Base-by-base conservation (phyloP, 2,329 filamentous ascomycete species). In the Microcyclosporella mali region DNA sequence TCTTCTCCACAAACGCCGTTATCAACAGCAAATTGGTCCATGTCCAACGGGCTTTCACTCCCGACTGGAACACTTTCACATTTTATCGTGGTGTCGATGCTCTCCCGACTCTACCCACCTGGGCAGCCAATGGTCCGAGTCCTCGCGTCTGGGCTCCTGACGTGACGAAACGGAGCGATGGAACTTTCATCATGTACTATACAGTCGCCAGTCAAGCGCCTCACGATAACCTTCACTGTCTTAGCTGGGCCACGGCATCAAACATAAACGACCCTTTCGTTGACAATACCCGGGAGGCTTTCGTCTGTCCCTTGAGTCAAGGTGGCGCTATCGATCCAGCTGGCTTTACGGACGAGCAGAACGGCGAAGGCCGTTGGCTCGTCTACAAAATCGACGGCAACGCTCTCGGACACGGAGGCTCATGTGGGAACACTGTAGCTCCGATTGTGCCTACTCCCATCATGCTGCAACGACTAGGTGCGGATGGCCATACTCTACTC, bases 111-210 rank as follows among this genome's bases (percentile, higher is more conserved):
- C 49, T 73, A 3, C 70, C 70, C 2, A 53, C 65, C 6, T 83
- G 80, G 79, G 74, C 62, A 12, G 47, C 56, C 14, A 15, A 46
- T 12, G 40, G 73, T 25, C 72, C 67, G 2, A 70, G 70, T 2
- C 58, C 60, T 3, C 70, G 77, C 41, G 75, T 74, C 21, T 83
- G 78, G 78, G 79, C 79, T 0, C 80, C 79, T 6, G 78, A 81
- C 54, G 75, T 83, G 6, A 43, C 61, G 77, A 30, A 55, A 48
- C 50, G 58, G 9, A 39, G 49, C 9, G 57, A 64, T 25, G 53
- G 55, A 28, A 55, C 56, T 14, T 64, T 49, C 44, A 40, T 66
- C n/a, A 46, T 65, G 43, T 65, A 64, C 52, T 66, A 64, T 52
- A 54, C 51, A 12, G 61, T 60, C 9, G 54, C 56, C 7, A 48